Evolutionary conservation across 805 yeast genomes (phyloP).

Genomic region (Saccharomyces paradoxus): DNA sequence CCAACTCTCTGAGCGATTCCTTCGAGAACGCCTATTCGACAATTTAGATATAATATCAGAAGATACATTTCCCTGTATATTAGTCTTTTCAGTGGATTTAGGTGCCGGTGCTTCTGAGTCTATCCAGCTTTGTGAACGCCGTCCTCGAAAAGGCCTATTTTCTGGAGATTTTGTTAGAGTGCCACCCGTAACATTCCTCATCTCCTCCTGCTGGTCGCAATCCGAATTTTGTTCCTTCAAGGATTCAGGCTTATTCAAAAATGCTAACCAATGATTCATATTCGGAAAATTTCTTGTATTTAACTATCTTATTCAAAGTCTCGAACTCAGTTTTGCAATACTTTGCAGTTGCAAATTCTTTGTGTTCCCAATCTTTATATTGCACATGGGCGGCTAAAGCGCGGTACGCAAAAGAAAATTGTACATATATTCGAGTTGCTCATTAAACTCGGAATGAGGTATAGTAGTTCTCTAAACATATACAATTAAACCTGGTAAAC

Average conservation of each 20-base stretch:
- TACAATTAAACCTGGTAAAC: background rate
- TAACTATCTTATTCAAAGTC: background rate
- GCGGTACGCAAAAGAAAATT: background rate
- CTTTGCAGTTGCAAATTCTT: background rate
- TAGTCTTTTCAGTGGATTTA: background rate
- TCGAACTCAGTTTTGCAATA: background rate
- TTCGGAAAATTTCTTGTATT: background rate
- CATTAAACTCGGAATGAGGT: background rate
- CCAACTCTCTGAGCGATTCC: background rate
- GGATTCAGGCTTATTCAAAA: background rate
- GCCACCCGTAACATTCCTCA: background rate
- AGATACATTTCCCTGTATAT: background rate
- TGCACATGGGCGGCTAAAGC: background rate
- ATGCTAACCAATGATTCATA: background rate
- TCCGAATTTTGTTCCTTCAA: background rate
- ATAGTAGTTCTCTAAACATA: background rate
- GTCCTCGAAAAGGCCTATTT: background rate
- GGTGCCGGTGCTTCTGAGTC: background rate
- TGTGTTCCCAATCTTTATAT: background rate
- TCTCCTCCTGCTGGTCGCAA: background rate
- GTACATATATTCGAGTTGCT: background rate
- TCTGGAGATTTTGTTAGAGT: background rate
- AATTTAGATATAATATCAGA: background rate
- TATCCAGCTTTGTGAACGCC: background rate
- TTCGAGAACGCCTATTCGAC: background rate